Evolutionary conservation across 1,139 yeast species (phyloP), one percentile per base, ranked within the genome.

Genomic region (Hemisphaericaspora lyxosophila): DNA sequence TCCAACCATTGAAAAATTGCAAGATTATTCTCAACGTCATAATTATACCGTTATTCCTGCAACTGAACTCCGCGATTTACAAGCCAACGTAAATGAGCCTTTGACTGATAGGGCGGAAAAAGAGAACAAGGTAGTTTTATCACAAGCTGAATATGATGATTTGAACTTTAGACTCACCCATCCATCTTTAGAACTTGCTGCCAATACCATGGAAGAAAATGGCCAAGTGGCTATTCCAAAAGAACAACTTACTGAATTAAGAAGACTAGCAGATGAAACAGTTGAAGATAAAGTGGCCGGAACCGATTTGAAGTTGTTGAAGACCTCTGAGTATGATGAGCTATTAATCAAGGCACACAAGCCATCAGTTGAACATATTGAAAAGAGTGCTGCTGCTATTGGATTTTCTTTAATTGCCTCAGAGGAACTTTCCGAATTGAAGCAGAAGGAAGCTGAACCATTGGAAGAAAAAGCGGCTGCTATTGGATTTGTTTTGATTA

Each of bases 271-370:
- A 6, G 39, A 46, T 20, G 51, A 50, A 19, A 40, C 62, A 1
- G 40, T 59, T 18, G 64, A 64, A 34, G 57, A 52, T 4, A 59
- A 48, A 38, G 46, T 62, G 7, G 48, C 50, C 33, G 60, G 55
- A n/a, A 47, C 56, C 0, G 53, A 55, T 16, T 50, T 50, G 46
- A 57, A 53, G 42, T 33, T 64, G 6, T 35, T 66, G 3, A 40
- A 50, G 17, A 38, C 29, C 17, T 43, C 48, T 7, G 70, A 63
- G 26, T 65, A 65, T 40, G 67, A 67, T 35, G 57, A 56, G 11
- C 52, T 70, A 41, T 49, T 67, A 17, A 41, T 66, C 9, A 55
- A 50, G 33, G 70, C 70, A 5, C 64, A 64, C 38, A 64, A 65
- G 47, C 74, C 75, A 2, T 55, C 70, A 4, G 48, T 68, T 26